Conservation (phyloP, 2,329 filamentous ascomycete species). For the Talaromyces verruculosus region DNA sequence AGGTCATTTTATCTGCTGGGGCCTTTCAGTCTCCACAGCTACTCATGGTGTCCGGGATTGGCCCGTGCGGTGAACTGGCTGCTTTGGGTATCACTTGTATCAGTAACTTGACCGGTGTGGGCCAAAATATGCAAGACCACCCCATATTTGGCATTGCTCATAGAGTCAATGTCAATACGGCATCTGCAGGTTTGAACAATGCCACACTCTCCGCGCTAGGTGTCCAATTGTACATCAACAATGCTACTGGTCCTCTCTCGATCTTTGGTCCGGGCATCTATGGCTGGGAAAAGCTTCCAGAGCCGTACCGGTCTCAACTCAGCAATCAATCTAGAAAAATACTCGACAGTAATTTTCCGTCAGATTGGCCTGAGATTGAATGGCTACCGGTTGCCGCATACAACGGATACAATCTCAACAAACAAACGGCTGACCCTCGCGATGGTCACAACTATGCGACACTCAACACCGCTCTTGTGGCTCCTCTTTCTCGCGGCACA, state of each 20-base stretch:
- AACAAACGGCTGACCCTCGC: slow-evolving; percentile 25
- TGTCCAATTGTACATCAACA: slow-evolving; percentile 26
- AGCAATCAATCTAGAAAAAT: slow-evolving; percentile 24
- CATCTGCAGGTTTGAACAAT: slow-evolving; percentile 28
- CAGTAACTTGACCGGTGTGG: slow-evolving; percentile 27
- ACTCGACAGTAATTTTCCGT: slow-evolving; percentile 31
- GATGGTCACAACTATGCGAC: slow-evolving; percentile 40
- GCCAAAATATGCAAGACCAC: slow-evolving; percentile 49
- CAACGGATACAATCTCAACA: slow-evolving; percentile 32
- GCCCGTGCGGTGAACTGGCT: slow-evolving; percentile 33
- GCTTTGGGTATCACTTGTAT: slow-evolving; percentile 28
- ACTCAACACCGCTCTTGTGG: slow-evolving; percentile 37
- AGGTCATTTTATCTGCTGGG: slow-evolving; percentile 48
- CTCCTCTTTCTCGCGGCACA: slow-evolving; percentile 48
- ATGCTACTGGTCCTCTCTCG: slow-evolving; percentile 28
- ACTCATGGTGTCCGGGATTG: slow-evolving; percentile 34
- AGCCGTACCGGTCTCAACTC: slow-evolving; percentile 24
- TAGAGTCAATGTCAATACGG: slow-evolving; percentile 36
- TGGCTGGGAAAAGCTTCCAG: slow-evolving; percentile 37
- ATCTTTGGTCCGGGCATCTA: slow-evolving; percentile 23
- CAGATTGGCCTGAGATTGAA: slow-evolving; percentile 44
- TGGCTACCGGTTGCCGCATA: slow-evolving; percentile 32
- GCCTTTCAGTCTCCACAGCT: slow-evolving; percentile 45
- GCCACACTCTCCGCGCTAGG: slow-evolving; percentile 27
- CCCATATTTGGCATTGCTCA: slow-evolving; percentile 35